Base-by-base conservation (phyloP, 768 basidiomycete species). In the Mrakia gelida region DNA sequence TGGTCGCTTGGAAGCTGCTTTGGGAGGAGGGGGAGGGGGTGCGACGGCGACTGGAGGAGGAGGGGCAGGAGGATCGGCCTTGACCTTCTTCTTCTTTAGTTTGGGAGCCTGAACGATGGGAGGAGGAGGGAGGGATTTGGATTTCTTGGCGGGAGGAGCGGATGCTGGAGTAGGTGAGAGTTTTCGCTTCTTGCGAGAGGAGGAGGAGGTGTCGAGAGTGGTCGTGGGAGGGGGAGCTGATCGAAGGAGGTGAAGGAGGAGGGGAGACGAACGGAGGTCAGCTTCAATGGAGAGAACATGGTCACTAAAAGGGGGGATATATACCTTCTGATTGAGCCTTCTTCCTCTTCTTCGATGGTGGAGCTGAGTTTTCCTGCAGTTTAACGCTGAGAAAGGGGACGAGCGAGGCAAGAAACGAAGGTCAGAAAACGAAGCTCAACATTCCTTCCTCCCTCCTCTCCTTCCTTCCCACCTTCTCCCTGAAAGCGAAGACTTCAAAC, bases 121-220 rank as follows among this genome's bases (percentile, higher is more conserved):
- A 23, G 72, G 54, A 15, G 56, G 56, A 56, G 54, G 30, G 3
- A 41, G 28, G 34, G 49, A 38, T 54, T 73, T 73, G 6, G 72
- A 28, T 23, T 73, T 73, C 56, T 73, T 73, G 32, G 72, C 1
- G 26, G 72, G 72, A 10, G 11, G 45, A 23, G 61, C 6, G 3
- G 26, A 18, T 9, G 59, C 23, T 26, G 73, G 41, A 41, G 73
- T 9, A 0, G 56, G 34, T 0, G 73, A 41, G 61, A 75, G 59
- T 41, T 75, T 75, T n/a, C 61, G 15, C 62, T 75, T 75, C n/a
- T 75, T 75, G 15, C 61, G 21, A 62, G 61, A 41, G 21, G 73
- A 28, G 34, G 62, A 45, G 11, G 41, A 38, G 23, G 73, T 45
- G 21, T 54, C 49, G 16, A 41, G 38, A 18, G 23, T 15, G 16